Percentiles rank a stretch among this genome's conserved stretches.
Conservation (phyloP, 164 flowering plant genomes). For the Chimonanthus praecox region DNA sequence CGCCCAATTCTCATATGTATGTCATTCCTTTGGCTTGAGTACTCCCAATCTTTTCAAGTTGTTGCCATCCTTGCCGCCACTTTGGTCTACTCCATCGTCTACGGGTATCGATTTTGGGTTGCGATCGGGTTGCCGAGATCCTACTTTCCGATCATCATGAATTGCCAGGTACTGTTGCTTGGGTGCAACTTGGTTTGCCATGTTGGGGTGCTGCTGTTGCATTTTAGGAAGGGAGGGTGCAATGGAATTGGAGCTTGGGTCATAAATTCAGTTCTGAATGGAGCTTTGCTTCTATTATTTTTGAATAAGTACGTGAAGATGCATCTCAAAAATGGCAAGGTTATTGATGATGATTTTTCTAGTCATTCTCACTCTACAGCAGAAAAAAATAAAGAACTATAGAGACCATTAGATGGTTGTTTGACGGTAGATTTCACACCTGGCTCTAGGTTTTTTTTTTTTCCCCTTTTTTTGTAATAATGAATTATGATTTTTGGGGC, state of each 20-base stretch:
- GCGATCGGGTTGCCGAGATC: conserved; percentile 54
- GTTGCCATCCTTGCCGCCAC: conserved; percentile 52
- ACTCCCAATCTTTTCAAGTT: conserved; percentile 81
- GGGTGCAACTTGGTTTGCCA: conserved; percentile 59
- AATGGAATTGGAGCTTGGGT: conserved; percentile 82
- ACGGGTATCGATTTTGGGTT: conserved; percentile 76
- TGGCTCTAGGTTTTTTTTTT: no score
- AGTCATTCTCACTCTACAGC: not conserved
- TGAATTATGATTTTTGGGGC: not conserved
- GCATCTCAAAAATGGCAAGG: conserved; percentile 17
- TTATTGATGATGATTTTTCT: not conserved
- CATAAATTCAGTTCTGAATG: conserved; percentile 47
- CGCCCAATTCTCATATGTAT: conserved; percentile 40
- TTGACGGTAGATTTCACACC: no score
- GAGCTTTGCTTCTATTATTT: conserved; percentile 29
- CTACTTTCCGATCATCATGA: conserved; percentile 51
- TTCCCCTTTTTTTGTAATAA: no score
- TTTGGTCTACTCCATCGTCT: conserved; percentile 41
- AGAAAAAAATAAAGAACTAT: not conserved
- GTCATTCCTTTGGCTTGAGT: conserved; percentile 83
- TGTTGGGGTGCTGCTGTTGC: conserved; percentile 57
- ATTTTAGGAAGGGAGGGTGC: conserved; percentile 66
- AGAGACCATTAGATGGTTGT: not conserved
- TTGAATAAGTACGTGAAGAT: conserved; percentile 36
- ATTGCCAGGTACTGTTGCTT: conserved; percentile 51